Evolutionary conservation across 768 basidiomycete species (phyloP).

Genomic region (Mrakia frigida): DNA sequence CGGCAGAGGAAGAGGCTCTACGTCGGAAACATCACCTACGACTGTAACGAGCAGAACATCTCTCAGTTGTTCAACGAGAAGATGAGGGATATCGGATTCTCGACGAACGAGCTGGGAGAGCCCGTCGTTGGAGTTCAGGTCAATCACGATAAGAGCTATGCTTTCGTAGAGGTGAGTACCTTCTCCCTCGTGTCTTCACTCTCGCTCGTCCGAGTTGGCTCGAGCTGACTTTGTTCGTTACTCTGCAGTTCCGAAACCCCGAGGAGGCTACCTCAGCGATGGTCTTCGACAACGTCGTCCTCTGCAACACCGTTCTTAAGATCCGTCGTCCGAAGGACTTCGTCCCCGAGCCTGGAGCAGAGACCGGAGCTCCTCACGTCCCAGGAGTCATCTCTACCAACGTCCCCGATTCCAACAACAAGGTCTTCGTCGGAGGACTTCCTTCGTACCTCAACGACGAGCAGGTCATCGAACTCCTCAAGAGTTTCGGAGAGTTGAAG

Average conservation of each 20-base stretch:
- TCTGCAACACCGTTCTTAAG: slow-evolving; percentile 90
- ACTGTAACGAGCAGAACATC: slow-evolving; percentile 87
- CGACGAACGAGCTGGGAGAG: slow-evolving; percentile 51
- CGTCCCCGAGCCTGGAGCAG: slow-evolving; percentile 61
- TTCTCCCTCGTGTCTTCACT: neutral
- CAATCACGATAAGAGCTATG: slow-evolving; percentile 98
- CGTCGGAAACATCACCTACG: slow-evolving; percentile 91
- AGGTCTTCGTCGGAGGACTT: slow-evolving; percentile 93
- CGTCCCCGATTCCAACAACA: slow-evolving; percentile 95
- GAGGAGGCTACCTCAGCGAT: slow-evolving; percentile 95
- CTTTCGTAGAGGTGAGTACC: slow-evolving; percentile 81
- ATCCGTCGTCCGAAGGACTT: slow-evolving; percentile 98
- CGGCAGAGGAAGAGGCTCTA: slow-evolving; percentile 92
- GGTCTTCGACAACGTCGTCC: slow-evolving; percentile 96
- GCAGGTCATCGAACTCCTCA: slow-evolving; percentile 95
- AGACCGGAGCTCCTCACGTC: slow-evolving; percentile 67
- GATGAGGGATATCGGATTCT: slow-evolving; percentile 78
- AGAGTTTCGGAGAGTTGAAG: slow-evolving; percentile 94
- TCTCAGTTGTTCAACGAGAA: slow-evolving; percentile 92
- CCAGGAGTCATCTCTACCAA: slow-evolving; percentile 95
- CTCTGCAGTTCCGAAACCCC: slow-evolving; percentile 83
- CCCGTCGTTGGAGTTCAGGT: slow-evolving; percentile 90
- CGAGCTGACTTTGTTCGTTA: neutral
- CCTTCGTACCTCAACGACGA: slow-evolving; percentile 96
- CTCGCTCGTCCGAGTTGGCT: neutral